A percentile compares a stretch with the other conserved stretches of the same genome.
Conservation (phyloP, 495 filamentous ascomycete genomes). For the Elaphomyces granulatus region DNA sequence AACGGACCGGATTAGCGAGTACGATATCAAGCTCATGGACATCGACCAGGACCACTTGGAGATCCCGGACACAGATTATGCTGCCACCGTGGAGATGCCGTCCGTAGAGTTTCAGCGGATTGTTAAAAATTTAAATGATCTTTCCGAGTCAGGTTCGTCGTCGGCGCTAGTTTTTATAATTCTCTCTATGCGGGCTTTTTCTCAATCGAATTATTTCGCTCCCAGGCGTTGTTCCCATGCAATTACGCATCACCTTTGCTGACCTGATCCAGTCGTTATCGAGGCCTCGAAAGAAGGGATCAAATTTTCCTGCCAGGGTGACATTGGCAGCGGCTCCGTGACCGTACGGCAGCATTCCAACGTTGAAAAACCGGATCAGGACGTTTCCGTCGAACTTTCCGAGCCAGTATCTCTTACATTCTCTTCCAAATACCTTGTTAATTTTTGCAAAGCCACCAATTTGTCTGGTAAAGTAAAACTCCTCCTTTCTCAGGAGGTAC, state of each 20-base stretch:
- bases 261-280: slow-evolving; percentile 55
- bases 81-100: slow-evolving; percentile 82
- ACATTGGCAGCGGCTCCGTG: slow-evolving; percentile 90
- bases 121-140: slow-evolving; percentile 72
- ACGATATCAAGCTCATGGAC: slow-evolving; percentile 99
- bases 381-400: slow-evolving; percentile 75
- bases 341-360: slow-evolving; percentile 80
- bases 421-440: slow-evolving; percentile 98
- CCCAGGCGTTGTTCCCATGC: neutral
- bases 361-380: slow-evolving; percentile 77
- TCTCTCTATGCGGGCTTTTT: neutral
- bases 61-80: slow-evolving; percentile 96
- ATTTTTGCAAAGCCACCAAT: slow-evolving; percentile 96
- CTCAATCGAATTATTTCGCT: neutral
- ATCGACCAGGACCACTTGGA: slow-evolving; percentile 99
- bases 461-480: slow-evolving; percentile 74
- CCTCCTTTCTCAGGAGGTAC: slow-evolving; percentile 90
- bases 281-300: slow-evolving; percentile 95
- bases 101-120: slow-evolving; percentile 86
- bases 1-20: slow-evolving; percentile 87
- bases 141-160: slow-evolving; percentile 82
- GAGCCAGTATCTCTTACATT: slow-evolving; percentile 95
- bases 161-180: neutral
- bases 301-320: slow-evolving; percentile 86
- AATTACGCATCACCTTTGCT: neutral